A percentile compares a stretch with the other conserved stretches of the same genome.
phyloP scores from a whole-genome alignment of 768 basidiomycete species.

The Pleurotus giganteus region DNA sequence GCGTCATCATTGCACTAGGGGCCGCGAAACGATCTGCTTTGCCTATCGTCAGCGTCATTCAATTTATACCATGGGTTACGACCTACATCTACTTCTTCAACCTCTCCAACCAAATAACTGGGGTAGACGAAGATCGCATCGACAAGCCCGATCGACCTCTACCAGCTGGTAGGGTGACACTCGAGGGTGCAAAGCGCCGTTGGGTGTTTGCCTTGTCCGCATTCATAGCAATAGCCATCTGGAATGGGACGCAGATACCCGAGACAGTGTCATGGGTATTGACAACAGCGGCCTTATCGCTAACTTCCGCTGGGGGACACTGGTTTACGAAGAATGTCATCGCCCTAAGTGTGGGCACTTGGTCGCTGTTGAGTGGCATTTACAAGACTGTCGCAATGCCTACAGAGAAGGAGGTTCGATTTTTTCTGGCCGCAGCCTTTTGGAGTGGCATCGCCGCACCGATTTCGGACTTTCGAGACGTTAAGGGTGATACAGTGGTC shows the following conservation, averaged over 20 bases:
- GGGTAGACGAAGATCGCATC: constrained; percentile 19
- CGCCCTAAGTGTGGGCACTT: constrained; percentile 14
- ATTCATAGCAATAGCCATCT: constrained; percentile 10
- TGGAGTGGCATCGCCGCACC: constrained; percentile 11
- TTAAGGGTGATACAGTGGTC: constrained; percentile 12
- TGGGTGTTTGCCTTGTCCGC: constrained; percentile 9
- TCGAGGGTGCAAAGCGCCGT: constrained; percentile 14
- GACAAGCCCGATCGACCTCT: constrained; percentile 23
- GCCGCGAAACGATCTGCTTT: constrained; percentile 6
- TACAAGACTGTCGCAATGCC: constrained; percentile 10
- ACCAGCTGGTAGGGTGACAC: constrained; percentile 17
- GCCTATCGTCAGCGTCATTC: not conserved
- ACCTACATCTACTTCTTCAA: constrained; percentile 18
- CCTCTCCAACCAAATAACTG: constrained; percentile 19
- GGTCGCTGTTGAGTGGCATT: constrained; percentile 14
- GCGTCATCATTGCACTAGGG: constrained; percentile 10
- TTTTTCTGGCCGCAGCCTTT: constrained; percentile 5
- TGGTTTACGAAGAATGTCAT: constrained; percentile 18
- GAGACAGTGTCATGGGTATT: constrained; percentile 13
- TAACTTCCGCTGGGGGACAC: constrained; percentile 14
- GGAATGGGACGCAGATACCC: constrained; percentile 2
- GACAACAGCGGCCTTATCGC: constrained; percentile 9
- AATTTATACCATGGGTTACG: constrained; percentile 14
- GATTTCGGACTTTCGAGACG: constrained; percentile 15
- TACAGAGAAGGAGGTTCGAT: not conserved